Base-by-base conservation (phyloP, 129 eudicot species). In the Helichrysum umbraculigerum region DNA sequence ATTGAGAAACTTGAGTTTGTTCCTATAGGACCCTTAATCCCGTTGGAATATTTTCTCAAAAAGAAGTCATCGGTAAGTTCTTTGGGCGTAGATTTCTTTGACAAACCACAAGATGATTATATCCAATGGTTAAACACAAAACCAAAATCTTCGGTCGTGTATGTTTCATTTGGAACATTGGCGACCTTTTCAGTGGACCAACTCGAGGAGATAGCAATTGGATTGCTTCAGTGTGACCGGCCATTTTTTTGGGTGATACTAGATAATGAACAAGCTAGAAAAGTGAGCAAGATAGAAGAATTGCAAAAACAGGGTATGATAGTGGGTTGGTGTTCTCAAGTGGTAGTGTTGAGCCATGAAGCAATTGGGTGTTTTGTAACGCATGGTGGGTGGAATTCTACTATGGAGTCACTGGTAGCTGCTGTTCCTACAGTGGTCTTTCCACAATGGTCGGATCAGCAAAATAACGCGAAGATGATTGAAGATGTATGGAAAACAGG, bases 381-480 rank as follows among this genome's bases (percentile, higher is more conserved):
- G 2, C 96, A 89, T 70, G 66, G 90, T 39, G 96, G 96, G 5
- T 89, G 96, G 96, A 89, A 89, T 52, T 87, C 96, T 4, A 79
- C 92, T 2, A 7, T 85, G 0, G 96, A 89, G 33, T 80, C 83
- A 1, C 70, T 89, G 71, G 85, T 75, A 37, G 47, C 82, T 16
- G 96, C 91, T 14, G 89, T 87, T 76, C 92, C 92, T 4, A 72
- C 82, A 85, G 84, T 89, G 67, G 96, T 71, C 1, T 81, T 89
- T 85, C 96, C 96, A 0, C 88, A 87, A 14, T 89, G 92, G 96
- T 83, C 90, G 0, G 96, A 89, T 47, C 96, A 89, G 50, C 65
- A 85, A 3, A 87, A 81, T 25, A 78, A 81, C 63, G 96, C 96
- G 1, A 89, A 87, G 85, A 66, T 87, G 76, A 77, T 89, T 34